Evolutionary conservation across 164 flowering plant genomes (phyloP), one percentile per base, ranked within the genome.

Genomic region (Magnolia officinalis): DNA sequence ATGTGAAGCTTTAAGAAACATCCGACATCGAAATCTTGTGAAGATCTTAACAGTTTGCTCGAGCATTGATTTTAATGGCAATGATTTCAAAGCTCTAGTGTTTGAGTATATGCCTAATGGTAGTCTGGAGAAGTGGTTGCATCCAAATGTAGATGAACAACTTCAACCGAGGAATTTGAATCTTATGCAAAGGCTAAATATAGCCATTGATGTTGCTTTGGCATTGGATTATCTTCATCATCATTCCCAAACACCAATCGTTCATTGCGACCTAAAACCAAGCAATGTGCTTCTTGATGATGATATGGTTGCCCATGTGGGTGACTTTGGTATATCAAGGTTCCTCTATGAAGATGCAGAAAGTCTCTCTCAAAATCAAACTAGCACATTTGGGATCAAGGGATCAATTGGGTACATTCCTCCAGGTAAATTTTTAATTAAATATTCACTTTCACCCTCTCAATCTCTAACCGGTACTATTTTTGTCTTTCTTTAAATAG

Each of bases 331-430:
- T 49, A 72, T 82, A 61, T 82, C 86, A 37, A 78, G 63, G 64
- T 71, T 83, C 65, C 75, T 85, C 8, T 31, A 19, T 6, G 16
- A 23, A 13, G 55, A 77, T 1, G 52, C 31, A 1, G 24, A 24
- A 9, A 65, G 24, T 49, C 4, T 67, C 21, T 31, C 50, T 21
- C 19, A 58, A 20, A 72, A 71, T 50, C 77, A 79, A 18, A 75
- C 61, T 52, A 72, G 72, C 55, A 78, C 86, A 7, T 21, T 50
- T 55, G 82, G 72, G 13, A 19, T 87, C 14, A 80, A 75, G 77
- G 86, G 89, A 0, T 72, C 86, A 0, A 72, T 82, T 71, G 87
- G 87, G 0, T 87, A 85, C 70, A 55, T 74, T 24, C 73, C 87
- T 61, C 85, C 89, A 85, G 89, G 89, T 83, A 83, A 65, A 14